Evolutionary conservation across 225 moss, liverwort and hornwort genomes (phyloP), one percentile per base, ranked within the genome.

Genomic region (Climacium dendroides): DNA sequence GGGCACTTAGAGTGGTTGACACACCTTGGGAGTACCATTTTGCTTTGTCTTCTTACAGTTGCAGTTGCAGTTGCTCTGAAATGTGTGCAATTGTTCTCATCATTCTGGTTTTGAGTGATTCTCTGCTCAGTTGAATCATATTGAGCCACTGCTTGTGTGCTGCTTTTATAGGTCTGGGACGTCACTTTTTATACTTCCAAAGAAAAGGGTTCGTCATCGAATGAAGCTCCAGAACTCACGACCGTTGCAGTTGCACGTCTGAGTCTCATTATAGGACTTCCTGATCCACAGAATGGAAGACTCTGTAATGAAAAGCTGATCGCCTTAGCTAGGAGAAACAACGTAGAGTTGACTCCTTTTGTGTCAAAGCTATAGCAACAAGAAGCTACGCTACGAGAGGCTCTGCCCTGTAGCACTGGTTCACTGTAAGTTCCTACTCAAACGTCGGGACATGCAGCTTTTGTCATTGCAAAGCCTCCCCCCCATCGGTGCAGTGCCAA

Each of bases 261-360:
- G 74, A 97, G 95, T 87, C 80, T 97, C 64, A 86, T 95, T 70
- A 76, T 96, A 30, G 96, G 97, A 79, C 83, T 95, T 83, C 94
- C 94, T 78, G 63, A 39, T 58, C 52, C 91, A 87, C 66, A 81
- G 24, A 66, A 6, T 19, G 90, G 30, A 35, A 81, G 15, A 41
- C 10, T 1, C 37, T 45, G 83, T 53, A 89, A 78, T 62, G 87
- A 88, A 64, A 86, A 84, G 80, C 83, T 93, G 66, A 90, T 93
- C 63, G 90, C 91, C 60, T 6, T 91, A 55, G 90, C 93, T 18
- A 89, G 50, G 41, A 88, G 81, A 78, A 89, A 78, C 28, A 84
- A 78, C 87, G 29, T 89, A 82, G 88, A 89, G 57, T 72, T 93
- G 55, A 76, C 89, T 87, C 89, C 90, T 43, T 57, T 39, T 23